These are phyloP conservation scores for Cadophora luteo-olivacea DNA, from an alignment of 2,329 filamentous ascomycete genomes.

Conservation along the genomic window DNA sequence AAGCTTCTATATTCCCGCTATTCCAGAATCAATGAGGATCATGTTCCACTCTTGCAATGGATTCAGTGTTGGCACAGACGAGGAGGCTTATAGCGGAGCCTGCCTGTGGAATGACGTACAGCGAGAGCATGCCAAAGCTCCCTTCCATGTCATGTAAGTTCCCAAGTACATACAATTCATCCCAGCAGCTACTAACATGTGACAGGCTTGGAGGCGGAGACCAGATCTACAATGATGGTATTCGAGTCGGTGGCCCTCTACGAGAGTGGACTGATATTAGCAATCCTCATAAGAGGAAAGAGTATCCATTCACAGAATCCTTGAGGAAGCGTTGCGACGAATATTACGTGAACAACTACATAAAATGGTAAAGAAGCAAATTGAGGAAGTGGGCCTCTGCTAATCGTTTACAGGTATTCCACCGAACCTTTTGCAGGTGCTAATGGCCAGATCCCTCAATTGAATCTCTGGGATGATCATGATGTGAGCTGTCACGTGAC, in stretches of 20 bases:
- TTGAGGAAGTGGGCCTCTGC: not conserved
- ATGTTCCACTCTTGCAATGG: slow-evolving; percentile 99
- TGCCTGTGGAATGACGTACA: slow-evolving; percentile 94
- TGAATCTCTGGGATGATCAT: slow-evolving; percentile 99
- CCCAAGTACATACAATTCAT: slow-evolving; percentile 51
- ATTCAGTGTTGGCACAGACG: slow-evolving; percentile 87
- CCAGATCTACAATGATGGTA: slow-evolving; percentile 95
- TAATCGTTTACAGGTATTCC: slow-evolving; percentile 64
- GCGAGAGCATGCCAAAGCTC: slow-evolving; percentile 77
- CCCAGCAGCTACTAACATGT: slow-evolving; percentile 30
- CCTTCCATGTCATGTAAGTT: slow-evolving; percentile 87
- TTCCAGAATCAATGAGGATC: slow-evolving; percentile 89
- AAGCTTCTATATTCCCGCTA: slow-evolving; percentile 85
- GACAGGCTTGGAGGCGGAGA: slow-evolving; percentile 87
- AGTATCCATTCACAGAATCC: slow-evolving; percentile 77
- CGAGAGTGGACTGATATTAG: slow-evolving; percentile 82
- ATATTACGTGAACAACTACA: slow-evolving; percentile 90
- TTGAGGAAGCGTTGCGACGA: slow-evolving; percentile 85
- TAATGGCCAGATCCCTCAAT: slow-evolving; percentile 90
- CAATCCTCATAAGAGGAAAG: slow-evolving; percentile 82
- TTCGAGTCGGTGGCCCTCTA: slow-evolving; percentile 84
- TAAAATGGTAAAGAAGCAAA: slow-evolving; percentile 63
- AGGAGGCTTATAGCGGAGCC: slow-evolving; percentile 86
- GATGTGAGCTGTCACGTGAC: slow-evolving; percentile 67
- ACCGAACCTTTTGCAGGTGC: slow-evolving; percentile 84